Base-by-base conservation (phyloP, 371 early-diverging fungal genomes). In the Syncephalastrum sp. region DNA sequence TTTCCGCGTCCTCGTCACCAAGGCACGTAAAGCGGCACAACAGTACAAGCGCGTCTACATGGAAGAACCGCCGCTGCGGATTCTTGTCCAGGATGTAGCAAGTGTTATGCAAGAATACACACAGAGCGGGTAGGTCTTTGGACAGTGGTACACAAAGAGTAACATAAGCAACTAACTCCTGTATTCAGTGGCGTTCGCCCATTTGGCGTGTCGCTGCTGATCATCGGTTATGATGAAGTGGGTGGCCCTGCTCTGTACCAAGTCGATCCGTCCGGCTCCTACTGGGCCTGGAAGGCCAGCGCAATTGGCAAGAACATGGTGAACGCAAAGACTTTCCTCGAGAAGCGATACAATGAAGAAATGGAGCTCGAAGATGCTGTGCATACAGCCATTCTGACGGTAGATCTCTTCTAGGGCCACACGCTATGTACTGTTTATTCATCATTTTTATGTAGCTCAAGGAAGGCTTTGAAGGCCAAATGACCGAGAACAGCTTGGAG, bases 281-380 rank as follows among this genome's bases (percentile, higher is more conserved):
- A 95, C 83, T 97, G 84, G 70, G 93, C 96, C 41, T 99, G 98
- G 98, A 98, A 96, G 77, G 99, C 98, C 14, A 91, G 92, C 33
- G 97, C 98, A 1, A 97, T 99, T 57, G 99, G 99, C 49, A 99
- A 99, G 76, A 96, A 97, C 79, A 97, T 96, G 96, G 81, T 95
- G 56, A 96, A 94, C 78, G 95, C 98, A 60, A 96, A 95, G 84
- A 96, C 96, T 2, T 99, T 99, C 76, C 75, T 99, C 68, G 98
- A 99, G 76, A 99, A 97, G 84, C 78, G 98, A 75, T 93, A 90
- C 70, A 89, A 90, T 38, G 92, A 90, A 53, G 91, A 90, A 41
- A 92, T 97, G 83, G 96, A 95, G 73, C 82, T 97, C 42, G 99
- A 99, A 76, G 99, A 99, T 67, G 98, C 99, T 7, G 91, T 97